Base-by-base conservation (phyloP, 805 yeast genomes). In the Candida piceae region DNA sequence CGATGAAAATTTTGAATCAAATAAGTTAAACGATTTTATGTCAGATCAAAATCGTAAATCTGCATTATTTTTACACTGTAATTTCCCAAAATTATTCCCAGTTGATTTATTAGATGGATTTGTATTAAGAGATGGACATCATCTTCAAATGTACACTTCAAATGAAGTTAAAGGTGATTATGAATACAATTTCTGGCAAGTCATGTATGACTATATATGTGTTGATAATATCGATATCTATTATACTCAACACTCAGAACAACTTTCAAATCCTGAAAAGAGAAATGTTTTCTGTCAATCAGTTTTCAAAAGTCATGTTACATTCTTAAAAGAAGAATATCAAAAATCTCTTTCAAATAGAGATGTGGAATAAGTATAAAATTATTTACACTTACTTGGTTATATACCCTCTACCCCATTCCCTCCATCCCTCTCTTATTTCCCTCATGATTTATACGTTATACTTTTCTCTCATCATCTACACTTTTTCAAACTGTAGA, bases 61-160 rank as follows among this genome's bases (percentile, higher is more conserved):
- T 30, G 47, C 45, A 7, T 22, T 48, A 27, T 56, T 56, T 32
- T 33, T 70, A 18, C 76, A 71, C 41, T 66, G 74, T 20, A 71
- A 72, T 50, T 66, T 56, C 45, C 77, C 77, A 7, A 70, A 70
- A 44, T 55, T 72, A 26, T 63, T 64, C 37, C 77, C 78, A 0
- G 65, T 70, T 66, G 58, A 55, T 13, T 57, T 70, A 36, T 37
- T 62, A 57, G 28, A 44, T 58, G 49, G 29, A 18, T 38, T 39
- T 33, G 46, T 42, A 4, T 29, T 45, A 6, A 40, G 43, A 18
- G 38, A 41, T 16, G 38, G 32, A 3, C 28, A 32, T 7, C 54
- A 46, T 39, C 19, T 38, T 15, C 36, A 28, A 24, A 40, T 48
- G 34, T 39, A 42, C 20, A 32, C 29, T 4, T 41, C 46, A 10